A percentile compares a stretch with the other conserved stretches of the same genome.
phyloP scores from a whole-genome alignment of 495 filamentous ascomycete genomes.

The Aspergillus biplanus region DNA sequence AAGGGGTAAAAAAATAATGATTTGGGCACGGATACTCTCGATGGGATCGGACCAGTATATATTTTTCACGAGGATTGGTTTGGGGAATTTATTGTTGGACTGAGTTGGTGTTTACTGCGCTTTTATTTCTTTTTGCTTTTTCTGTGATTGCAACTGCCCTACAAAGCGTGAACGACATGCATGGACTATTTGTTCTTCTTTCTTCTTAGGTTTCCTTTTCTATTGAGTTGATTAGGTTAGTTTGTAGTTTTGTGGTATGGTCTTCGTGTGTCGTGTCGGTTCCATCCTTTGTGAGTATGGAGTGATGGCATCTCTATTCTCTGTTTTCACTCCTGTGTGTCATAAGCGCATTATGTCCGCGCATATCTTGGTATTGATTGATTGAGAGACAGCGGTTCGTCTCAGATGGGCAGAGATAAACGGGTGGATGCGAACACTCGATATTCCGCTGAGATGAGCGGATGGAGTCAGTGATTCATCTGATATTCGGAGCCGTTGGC shows the following conservation, averaged over 20 bases:
- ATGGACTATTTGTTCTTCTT: neutral
- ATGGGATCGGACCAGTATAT: no score
- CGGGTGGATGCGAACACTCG: no score
- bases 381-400: no score
- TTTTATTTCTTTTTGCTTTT: neutral
- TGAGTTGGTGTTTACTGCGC: neutral
- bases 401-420: no score
- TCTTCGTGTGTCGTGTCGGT: slow-evolving; percentile 1
- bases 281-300: neutral
- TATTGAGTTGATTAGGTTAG: neutral
- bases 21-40: no score
- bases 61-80: neutral
- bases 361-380: no score
- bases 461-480: no score
- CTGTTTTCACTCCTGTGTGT: neutral
- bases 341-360: no score
- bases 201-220: neutral
- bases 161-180: neutral
- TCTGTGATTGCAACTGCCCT: neutral
- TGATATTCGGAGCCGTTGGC: no score
- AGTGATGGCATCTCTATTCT: neutral
- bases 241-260: slow-evolving; percentile 4
- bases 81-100: neutral
- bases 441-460: no score
- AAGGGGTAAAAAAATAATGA: no score